These are phyloP conservation scores for Litsea cubeba DNA, from an alignment of 164 flowering plant genomes.

Conservation along the genomic window DNA sequence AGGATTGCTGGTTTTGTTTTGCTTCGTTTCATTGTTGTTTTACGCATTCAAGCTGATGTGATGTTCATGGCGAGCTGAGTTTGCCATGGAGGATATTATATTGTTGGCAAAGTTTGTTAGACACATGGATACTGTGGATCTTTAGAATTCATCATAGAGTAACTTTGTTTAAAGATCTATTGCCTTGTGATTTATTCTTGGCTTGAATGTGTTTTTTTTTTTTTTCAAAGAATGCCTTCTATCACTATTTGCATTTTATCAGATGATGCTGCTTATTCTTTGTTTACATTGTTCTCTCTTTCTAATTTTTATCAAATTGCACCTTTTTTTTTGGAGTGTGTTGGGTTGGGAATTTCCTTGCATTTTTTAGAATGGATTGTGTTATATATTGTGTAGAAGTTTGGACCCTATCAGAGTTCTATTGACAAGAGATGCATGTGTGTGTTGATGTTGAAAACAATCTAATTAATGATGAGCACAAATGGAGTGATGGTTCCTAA, in stretches of 20 bases:
- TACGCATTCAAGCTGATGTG: neutral
- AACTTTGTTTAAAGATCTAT: neutral
- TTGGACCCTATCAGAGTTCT: too few species aligned
- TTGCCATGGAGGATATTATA: neutral
- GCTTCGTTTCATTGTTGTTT: neutral
- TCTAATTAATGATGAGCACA: too few species aligned
- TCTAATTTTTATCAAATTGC: neutral
- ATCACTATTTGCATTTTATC: too few species aligned
- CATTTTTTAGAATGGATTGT: too few species aligned
- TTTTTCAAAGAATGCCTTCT: too few species aligned
- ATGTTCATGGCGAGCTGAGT: neutral
- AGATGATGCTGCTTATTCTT: too few species aligned
- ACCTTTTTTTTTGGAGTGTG: too few species aligned
- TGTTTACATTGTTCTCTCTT: neutral
- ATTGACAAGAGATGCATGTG: too few species aligned
- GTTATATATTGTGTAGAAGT: too few species aligned
- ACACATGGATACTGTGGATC: neutral
- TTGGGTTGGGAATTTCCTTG: too few species aligned
- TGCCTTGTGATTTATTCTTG: neutral
- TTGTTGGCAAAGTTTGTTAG: neutral
- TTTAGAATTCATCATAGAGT: neutral
- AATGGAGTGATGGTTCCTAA: too few species aligned
- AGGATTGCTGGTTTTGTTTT: neutral
- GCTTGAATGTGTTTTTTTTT: neutral
- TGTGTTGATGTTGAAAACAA: too few species aligned